These are phyloP conservation scores for Thinopyrum elongatum DNA, from an alignment of 176 grass and related monocot species.

Conservation along the genomic window DNA sequence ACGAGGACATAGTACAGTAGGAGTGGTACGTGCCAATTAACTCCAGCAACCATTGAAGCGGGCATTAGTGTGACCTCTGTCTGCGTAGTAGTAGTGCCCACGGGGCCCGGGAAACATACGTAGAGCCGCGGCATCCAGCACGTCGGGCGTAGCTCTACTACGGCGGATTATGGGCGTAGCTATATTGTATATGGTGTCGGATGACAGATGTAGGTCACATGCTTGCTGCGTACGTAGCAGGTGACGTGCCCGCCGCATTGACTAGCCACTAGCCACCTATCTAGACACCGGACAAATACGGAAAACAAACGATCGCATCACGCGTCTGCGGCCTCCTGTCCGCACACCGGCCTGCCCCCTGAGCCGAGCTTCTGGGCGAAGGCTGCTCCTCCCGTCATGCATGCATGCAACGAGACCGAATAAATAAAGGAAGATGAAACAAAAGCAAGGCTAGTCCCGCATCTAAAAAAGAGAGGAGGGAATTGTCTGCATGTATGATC, in stretches of 20 bases:
- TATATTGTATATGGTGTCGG: neutral
- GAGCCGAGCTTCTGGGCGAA: neutral
- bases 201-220: neutral
- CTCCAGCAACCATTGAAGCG: neutral
- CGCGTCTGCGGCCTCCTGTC: neutral
- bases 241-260: constrained; percentile 9
- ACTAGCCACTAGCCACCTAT: neutral
- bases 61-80: neutral
- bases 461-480: neutral
- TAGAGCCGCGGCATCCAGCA: neutral
- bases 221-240: neutral
- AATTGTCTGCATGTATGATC: neutral
- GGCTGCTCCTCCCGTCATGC: neutral
- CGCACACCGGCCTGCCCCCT: neutral
- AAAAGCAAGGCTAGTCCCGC: neutral
- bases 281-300: neutral
- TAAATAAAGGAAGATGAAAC: no score
- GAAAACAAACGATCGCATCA: constrained; percentile 8
- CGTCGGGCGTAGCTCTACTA: no score
- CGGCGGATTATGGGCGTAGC: no score
- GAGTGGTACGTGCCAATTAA: no score
- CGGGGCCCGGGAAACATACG: neutral
- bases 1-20: no score
- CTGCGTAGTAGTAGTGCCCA: no score
- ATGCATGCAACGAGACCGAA: neutral